Percentiles rank a stretch among this genome's conserved stretches.
Conservation (phyloP, 106 monocot species). For the Ottelia alismoides region DNA sequence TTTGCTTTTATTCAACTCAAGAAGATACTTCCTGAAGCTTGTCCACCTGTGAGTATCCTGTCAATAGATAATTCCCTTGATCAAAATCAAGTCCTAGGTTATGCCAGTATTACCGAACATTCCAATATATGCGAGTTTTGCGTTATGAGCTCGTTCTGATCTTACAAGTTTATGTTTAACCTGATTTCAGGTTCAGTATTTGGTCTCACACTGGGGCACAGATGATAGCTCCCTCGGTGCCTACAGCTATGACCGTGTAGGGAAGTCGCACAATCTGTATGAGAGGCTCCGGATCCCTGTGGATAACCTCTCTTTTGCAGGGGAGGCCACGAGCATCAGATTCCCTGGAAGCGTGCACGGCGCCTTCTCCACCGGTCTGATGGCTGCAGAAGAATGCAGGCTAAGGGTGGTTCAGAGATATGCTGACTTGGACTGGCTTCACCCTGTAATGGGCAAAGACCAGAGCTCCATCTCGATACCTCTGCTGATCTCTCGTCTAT, state of each 20-base stretch:
- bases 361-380: conserved; percentile 77
- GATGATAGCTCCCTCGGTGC: conserved; percentile 73
- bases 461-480: conserved; percentile 34
- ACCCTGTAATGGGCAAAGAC: conserved; percentile 44
- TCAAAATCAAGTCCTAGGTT: too few relatives aligned
- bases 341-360: conserved; percentile 88
- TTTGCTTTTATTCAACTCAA: too few relatives aligned
- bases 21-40: too few relatives aligned
- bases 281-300: conserved; percentile 82
- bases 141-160: too few relatives aligned
- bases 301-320: conserved; percentile 95
- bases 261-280: conserved; percentile 46
- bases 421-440: conserved; percentile 39
- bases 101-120: too few relatives aligned
- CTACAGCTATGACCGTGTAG: conserved; percentile 64
- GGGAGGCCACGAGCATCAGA: conserved; percentile 77
- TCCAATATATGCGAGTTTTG: too few relatives aligned
- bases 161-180: too few relatives aligned
- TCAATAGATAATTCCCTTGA: too few relatives aligned
- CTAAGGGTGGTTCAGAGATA: conserved; percentile 61
- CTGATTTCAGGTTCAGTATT: conserved; percentile 57
- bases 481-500: conserved; percentile 71
- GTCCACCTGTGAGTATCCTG: too few relatives aligned
- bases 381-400: conserved; percentile 89
- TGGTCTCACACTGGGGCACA: conserved; percentile 90